Base-by-base conservation (phyloP, 257 asterid genomes). In the Cruciata laevipes region DNA sequence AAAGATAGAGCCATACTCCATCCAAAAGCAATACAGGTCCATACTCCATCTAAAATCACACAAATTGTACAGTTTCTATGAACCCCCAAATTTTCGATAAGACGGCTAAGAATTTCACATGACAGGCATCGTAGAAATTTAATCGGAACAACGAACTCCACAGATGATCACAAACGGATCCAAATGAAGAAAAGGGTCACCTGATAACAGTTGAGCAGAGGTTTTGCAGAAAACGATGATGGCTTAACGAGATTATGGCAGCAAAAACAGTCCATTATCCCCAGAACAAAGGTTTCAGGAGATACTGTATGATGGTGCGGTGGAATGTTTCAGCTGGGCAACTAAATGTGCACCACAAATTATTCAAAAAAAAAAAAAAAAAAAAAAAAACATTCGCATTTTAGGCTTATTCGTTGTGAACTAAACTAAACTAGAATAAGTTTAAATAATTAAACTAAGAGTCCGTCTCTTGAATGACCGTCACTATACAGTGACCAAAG, bases 201-300 rank as follows among this genome's bases (percentile, higher is more conserved):
- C 68, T 24, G 64, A 21, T 77, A 82, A 68, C 51, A 59, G 62
- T 73, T 79, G 31, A 61, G 77, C 76, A 64, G 23, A 63, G 71
- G 78, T 9, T 84, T 68, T 63, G 86, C 8, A 33, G 67, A 65
- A n/a, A n/a, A 14, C 11, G 81, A 61, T 57, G 78, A 66, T 67
- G 86, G 70, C 62, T 42, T 73, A 40, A 73, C 61, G 4, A 72
- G 79, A 62, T 62, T 62, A 24, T 8, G 59, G 75, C 79, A 69
- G 75, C 69, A 76, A 52, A 63, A 80, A 17, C 79, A 80, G 56
- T 86, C 89, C 96, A 88, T 86, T 35, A 42, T 71, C 52, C 17
- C 59, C 30, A 60, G 32, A 37, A n/a, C 32, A 14, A 35, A 24
- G 63, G 49, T 27, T 23, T 16, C 5, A 3, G 14, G 60, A 31